Base-by-base conservation (phyloP, 2,329 filamentous ascomycete species). In the Apiospora kogelbergensis region DNA sequence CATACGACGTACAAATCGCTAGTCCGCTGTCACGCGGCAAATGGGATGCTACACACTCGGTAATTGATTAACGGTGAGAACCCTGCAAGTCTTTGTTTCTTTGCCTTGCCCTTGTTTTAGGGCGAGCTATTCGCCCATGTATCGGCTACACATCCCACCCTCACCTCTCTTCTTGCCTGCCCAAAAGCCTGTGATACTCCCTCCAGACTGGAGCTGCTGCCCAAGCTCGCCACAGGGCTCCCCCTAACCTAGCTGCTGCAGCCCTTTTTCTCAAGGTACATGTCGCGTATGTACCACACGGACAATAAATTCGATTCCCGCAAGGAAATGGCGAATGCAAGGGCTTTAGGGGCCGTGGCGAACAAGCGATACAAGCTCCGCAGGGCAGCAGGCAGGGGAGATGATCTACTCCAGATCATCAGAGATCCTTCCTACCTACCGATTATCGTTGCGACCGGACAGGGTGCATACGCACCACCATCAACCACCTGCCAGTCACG, bases 21-120 rank as follows among this genome's bases (percentile, higher is more conserved):
- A 65, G 63, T 44, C 63, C 63, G 63, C 63, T 65, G 63, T 45
- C 63, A 65, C 63, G 53, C 53, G 41, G 63, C 63, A 65, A 42
- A 30, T 65, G 63, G 40, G 63, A 65, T 65, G 63, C 44, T 45
- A 45, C 63, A 42, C 41, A 40, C 44, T 65, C 63, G 63, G 63
- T 65, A 65, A 65, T 65, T 65, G 63, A 45, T 33, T 30, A 33
- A 45, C 63, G 41, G 63, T 33, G 63, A 65, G 63, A 37, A n/a
- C 22, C 44, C 41, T 41, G 41, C 41, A 20, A 20, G 24, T 33
- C 63, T 45, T 26, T n/a, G n/a, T n/a, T n/a, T n/a, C n/a, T n/a
- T n/a, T n/a, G n/a, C n/a, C n/a, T n/a, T n/a, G n/a, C n/a, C n/a
- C n/a, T n/a, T n/a, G n/a, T n/a, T 42, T 42, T 17, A 24, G 4